A percentile compares a stretch with the other conserved stretches of the same genome.
Conservation (phyloP, 345 rosid genomes). For the Corymbia maculata region DNA sequence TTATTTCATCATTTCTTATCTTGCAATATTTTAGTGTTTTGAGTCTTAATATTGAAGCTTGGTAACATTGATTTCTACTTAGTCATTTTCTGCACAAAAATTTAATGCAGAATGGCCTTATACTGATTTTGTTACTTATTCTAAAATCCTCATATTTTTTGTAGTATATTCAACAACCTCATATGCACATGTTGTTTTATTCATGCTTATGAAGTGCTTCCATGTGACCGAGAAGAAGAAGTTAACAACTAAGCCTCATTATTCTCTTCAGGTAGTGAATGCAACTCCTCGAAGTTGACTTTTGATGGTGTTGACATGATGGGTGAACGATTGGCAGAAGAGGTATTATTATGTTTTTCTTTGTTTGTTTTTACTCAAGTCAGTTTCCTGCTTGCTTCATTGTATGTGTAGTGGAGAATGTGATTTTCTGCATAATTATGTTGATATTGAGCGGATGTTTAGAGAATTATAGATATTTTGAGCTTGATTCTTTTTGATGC, state of each 20-base stretch:
- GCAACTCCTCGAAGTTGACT: slow-evolving; percentile 67
- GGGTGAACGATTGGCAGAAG: slow-evolving; percentile 92
- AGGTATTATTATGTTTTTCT: slow-evolving; percentile 29
- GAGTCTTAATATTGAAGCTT: not conserved
- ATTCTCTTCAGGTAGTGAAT: slow-evolving; percentile 64
- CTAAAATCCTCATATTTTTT: not conserved
- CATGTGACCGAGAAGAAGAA: not conserved
- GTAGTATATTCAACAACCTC: not conserved
- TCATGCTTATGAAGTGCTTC: not conserved
- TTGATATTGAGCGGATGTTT: not conserved
- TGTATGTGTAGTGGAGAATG: not conserved
- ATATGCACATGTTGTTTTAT: not conserved
- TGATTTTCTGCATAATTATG: not conserved
- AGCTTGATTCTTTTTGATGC: not conserved
- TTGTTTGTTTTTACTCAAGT: not conserved
- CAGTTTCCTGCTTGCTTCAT: not conserved
- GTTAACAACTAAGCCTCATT: not conserved
- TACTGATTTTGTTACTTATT: not conserved
- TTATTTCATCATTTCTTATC: not conserved
- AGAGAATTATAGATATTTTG: not conserved
- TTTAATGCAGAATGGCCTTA: not conserved
- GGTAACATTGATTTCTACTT: not conserved
- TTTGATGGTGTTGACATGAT: slow-evolving; percentile 88
- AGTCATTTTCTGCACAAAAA: not conserved
- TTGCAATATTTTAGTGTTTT: not conserved